These are phyloP conservation scores for Citrus mangshanensis DNA, from an alignment of 345 rosid species.

Conservation along the genomic window DNA sequence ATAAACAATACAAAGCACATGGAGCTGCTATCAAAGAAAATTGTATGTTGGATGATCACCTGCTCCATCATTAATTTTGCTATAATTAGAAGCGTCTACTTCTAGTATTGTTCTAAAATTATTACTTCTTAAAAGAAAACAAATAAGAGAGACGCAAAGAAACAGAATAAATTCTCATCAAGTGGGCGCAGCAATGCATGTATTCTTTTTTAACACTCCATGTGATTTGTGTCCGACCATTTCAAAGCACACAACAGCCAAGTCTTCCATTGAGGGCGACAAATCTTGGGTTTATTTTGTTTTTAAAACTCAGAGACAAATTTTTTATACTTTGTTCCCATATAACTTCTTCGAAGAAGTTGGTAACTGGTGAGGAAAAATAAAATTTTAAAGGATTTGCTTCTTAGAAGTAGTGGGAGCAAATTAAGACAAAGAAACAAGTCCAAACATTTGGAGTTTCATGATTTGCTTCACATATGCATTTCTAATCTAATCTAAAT, in stretches of 20 bases:
- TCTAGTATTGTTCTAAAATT: neutral
- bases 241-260: conserved; percentile 14
- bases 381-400: neutral
- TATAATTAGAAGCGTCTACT: neutral
- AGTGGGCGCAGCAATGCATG: conserved; percentile 26
- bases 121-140: neutral
- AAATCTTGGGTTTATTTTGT: neutral
- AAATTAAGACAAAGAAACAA: neutral
- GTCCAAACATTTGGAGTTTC: neutral
- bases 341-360: neutral
- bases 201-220: conserved; percentile 18
- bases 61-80: neutral
- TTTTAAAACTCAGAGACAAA: neutral
- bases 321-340: neutral
- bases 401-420: neutral
- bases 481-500: too few species aligned
- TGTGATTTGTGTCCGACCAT: conserved; percentile 26
- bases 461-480: neutral
- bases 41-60: neutral
- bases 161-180: conserved; percentile 22
- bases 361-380: neutral
- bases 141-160: conserved; percentile 2
- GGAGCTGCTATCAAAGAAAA: conserved; percentile 2
- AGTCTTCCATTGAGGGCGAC: conserved; percentile 26
- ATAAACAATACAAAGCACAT: neutral